phyloP scores from a whole-genome alignment of 352 stramenopile species.

The Phytophthora foliorum region DNA sequence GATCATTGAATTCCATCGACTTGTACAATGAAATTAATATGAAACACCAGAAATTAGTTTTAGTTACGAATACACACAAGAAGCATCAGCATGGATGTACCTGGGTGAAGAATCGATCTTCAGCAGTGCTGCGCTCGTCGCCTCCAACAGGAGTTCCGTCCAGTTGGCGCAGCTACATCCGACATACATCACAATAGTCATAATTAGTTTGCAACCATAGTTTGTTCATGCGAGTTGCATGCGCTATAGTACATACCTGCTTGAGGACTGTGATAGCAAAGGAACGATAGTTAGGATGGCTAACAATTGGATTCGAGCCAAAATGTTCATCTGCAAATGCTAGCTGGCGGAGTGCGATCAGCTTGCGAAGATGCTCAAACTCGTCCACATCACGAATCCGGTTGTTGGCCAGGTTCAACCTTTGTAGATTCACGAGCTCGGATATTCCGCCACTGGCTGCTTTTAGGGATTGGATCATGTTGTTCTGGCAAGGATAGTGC shows the following conservation, averaged over 20 bases:
- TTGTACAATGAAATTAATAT: conserved; percentile 15
- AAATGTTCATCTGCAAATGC: conserved; percentile 87
- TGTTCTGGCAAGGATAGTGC: conserved; percentile 51
- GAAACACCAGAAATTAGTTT: neutral
- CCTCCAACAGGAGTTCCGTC: conserved; percentile 56
- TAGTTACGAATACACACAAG: neutral
- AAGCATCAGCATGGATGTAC: conserved; percentile 10
- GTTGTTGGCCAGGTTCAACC: conserved; percentile 82
- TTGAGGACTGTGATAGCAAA: conserved; percentile 76
- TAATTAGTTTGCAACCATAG: neutral
- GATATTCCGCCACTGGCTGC: conserved; percentile 51
- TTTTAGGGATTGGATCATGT: conserved; percentile 65
- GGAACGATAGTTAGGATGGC: conserved; percentile 75
- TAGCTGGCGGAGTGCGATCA: conserved; percentile 68
- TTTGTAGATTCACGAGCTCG: conserved; percentile 75
- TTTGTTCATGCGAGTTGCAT: neutral
- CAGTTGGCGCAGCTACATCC: conserved; percentile 49
- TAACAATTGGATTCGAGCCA: conserved; percentile 78
- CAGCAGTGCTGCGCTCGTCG: conserved; percentile 46
- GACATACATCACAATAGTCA: neutral
- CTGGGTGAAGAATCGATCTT: conserved; percentile 65
- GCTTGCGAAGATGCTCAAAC: conserved; percentile 63
- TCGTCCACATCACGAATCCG: conserved; percentile 76
- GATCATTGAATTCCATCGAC: conserved; percentile 75
- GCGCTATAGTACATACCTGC: conserved; percentile 43